These are phyloP conservation scores for Claviceps africana DNA, from an alignment of 2,329 filamentous ascomycete species.

Conservation along the genomic window DNA sequence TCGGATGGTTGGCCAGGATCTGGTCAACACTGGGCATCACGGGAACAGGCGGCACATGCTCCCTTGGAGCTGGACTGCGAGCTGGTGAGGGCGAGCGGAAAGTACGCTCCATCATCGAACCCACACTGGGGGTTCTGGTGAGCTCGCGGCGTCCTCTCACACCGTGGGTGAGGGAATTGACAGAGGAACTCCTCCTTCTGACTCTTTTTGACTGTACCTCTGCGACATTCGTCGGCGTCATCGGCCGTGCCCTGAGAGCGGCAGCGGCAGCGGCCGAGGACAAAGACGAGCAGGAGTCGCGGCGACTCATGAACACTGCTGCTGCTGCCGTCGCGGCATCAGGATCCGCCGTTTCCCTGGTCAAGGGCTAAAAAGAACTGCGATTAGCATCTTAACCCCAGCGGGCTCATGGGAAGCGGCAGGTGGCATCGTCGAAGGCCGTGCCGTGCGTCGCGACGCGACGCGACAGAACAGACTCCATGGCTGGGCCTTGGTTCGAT, in stretches of 20 bases:
- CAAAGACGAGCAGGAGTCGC: conserved; percentile 49
- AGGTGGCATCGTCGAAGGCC: too few relatives aligned
- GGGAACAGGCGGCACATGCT: conserved; percentile 58
- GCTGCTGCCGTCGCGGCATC: conserved; percentile 68
- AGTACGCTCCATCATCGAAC: conserved; percentile 79
- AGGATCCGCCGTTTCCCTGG: conserved; percentile 49
- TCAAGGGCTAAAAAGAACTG: conserved; percentile 38
- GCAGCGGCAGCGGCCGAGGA: conserved; percentile 79
- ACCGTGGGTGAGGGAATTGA: conserved; percentile 49
- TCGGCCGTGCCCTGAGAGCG: conserved; percentile 64
- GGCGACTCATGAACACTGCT: conserved; percentile 59
- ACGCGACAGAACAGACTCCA: not conserved
- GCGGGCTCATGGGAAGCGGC: not conserved
- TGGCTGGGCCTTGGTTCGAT: too few relatives aligned
- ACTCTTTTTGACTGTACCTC: conserved; percentile 82
- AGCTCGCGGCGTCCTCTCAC: conserved; percentile 30
- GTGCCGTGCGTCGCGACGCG: not conserved
- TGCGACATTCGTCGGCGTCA: conserved; percentile 64
- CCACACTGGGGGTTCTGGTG: conserved; percentile 52
- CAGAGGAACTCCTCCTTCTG: conserved; percentile 55
- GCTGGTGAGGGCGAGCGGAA: conserved; percentile 63
- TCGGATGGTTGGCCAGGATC: conserved; percentile 12
- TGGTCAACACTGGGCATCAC: conserved; percentile 43
- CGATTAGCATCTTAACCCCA: not conserved
- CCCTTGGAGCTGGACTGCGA: conserved; percentile 27